A percentile compares a stretch with the other conserved stretches of the same genome.
These are phyloP conservation scores for Karstenula rhodostoma DNA, from an alignment of 2,329 filamentous ascomycete genomes.

Conservation along the genomic window DNA sequence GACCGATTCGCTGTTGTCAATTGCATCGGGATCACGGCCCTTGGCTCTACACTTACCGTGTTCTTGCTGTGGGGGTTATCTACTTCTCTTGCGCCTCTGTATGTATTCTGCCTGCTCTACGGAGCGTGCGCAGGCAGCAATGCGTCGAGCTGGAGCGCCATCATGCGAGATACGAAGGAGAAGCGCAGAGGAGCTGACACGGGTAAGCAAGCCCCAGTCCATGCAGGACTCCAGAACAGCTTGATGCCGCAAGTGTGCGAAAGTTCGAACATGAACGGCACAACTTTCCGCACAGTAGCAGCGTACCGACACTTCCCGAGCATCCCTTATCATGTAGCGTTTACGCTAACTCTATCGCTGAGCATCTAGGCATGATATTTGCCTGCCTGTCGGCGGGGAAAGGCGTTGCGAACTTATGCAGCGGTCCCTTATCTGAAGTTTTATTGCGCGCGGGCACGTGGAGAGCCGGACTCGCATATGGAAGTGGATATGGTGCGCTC, in stretches of 20 bases:
- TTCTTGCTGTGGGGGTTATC: slow-evolving; percentile 58
- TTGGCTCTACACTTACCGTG: slow-evolving; percentile 46
- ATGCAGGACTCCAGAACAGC: not conserved
- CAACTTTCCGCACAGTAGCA: not conserved
- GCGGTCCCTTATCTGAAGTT: slow-evolving; percentile 61
- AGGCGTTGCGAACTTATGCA: slow-evolving; percentile 60
- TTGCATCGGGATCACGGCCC: slow-evolving; percentile 48
- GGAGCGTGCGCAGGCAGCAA: slow-evolving; percentile 53
- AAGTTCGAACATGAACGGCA: not conserved
- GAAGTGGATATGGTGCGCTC: slow-evolving; percentile 52
- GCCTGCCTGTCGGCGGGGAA: slow-evolving; percentile 58
- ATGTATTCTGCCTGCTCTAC: slow-evolving; percentile 54
- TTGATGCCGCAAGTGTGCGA: not conserved
- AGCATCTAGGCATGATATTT: slow-evolving; percentile 54
- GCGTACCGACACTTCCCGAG: not conserved
- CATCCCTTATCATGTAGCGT: not conserved
- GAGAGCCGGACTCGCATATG: slow-evolving; percentile 52
- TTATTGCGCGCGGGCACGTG: slow-evolving; percentile 50
- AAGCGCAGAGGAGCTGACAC: slow-evolving; percentile 52
- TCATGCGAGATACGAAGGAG: slow-evolving; percentile 53
- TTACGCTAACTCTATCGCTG: not conserved
- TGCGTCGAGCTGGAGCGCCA: slow-evolving; percentile 54
- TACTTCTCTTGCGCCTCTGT: slow-evolving; percentile 51
- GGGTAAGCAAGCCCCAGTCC: slow-evolving; percentile 19
- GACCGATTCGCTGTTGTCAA: slow-evolving; percentile 52